A percentile compares a stretch with the other conserved stretches of the same genome.
Evolutionary conservation across 2,329 filamentous ascomycete species (phyloP).

Genomic region (Aureobasidium sp.): DNA sequence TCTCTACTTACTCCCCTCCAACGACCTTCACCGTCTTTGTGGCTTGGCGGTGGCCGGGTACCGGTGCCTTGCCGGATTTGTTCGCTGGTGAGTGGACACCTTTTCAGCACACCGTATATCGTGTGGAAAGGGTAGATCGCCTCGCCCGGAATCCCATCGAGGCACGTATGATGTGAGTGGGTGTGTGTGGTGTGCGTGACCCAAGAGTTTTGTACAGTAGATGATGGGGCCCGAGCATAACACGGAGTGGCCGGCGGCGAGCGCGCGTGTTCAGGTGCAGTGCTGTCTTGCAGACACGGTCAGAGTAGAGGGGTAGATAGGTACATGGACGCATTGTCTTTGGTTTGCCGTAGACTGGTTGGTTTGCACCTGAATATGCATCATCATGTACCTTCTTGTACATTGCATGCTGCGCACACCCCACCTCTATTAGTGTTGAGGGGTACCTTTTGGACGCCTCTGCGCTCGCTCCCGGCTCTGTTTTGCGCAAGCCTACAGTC

Average conservation of each 20-base stretch:
- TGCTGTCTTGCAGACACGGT: neutral
- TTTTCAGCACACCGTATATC: neutral
- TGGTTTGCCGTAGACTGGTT: slow-evolving; percentile 3
- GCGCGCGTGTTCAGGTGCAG: neutral
- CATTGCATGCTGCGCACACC: slow-evolving; percentile 4
- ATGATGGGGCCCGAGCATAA: neutral
- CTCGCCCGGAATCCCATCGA: neutral
- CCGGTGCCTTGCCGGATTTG: neutral
- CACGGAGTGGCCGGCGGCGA: neutral
- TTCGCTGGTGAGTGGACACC: neutral
- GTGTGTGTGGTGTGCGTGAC: slow-evolving; percentile 8
- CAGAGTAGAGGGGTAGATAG: neutral
- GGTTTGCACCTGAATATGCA: slow-evolving; percentile 3
- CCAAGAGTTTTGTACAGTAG: neutral
- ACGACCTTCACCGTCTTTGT: slow-evolving; percentile 9
- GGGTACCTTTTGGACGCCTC: neutral
- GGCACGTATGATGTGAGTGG: neutral
- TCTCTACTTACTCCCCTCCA: neutral
- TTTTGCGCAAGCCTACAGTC: neutral
- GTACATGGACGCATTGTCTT: neutral
- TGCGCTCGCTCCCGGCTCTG: neutral
- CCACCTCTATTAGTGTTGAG: slow-evolving; percentile 3
- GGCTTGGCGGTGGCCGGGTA: slow-evolving; percentile 9
- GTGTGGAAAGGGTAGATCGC: neutral
- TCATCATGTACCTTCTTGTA: slow-evolving; percentile 1